A percentile compares a stretch with the other conserved stretches of the same genome.
Evolutionary conservation across 2,329 filamentous ascomycete species (phyloP).

Genomic region (Fusarium multiceps): DNA sequence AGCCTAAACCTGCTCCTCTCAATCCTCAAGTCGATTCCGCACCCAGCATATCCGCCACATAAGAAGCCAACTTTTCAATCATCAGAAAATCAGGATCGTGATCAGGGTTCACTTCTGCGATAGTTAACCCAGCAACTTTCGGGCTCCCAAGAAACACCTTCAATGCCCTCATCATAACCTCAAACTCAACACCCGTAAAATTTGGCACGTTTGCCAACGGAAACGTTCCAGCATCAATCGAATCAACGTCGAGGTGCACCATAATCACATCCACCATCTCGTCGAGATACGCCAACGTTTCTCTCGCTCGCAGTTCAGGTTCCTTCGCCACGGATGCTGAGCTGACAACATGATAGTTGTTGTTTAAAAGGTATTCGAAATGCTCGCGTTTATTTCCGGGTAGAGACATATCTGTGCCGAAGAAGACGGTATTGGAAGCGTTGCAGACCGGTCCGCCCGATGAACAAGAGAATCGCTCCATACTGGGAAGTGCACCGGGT

Average conservation of each 20-base stretch:
- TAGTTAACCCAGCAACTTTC: slow-evolving; percentile 23
- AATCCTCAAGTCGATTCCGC: background rate
- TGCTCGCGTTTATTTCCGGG: slow-evolving; percentile 38
- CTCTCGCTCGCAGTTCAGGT: slow-evolving; percentile 21
- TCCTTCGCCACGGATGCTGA: slow-evolving; percentile 22
- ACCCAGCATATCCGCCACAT: slow-evolving; percentile 15
- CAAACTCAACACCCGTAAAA: slow-evolving; percentile 37
- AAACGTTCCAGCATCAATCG: slow-evolving; percentile 35
- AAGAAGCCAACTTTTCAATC: slow-evolving; percentile 17
- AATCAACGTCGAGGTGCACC: slow-evolving; percentile 40
- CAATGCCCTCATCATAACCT: slow-evolving; percentile 36
- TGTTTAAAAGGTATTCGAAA: slow-evolving; percentile 38
- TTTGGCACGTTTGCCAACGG: slow-evolving; percentile 37
- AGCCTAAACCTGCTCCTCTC: no score
- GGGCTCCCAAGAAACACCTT: slow-evolving; percentile 9
- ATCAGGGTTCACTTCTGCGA: slow-evolving; percentile 40
- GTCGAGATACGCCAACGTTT: slow-evolving; percentile 29
- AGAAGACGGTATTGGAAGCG: slow-evolving; percentile 32
- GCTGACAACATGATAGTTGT: slow-evolving; percentile 37
- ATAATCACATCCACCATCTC: slow-evolving; percentile 33
- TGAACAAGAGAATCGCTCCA: slow-evolving; percentile 32
- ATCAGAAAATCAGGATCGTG: slow-evolving; percentile 33
- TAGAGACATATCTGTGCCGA: slow-evolving; percentile 37
- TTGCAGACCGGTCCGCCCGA: slow-evolving; percentile 36
- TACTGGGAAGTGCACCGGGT: slow-evolving; percentile 17